Evolutionary conservation across 768 basidiomycete species (phyloP), one percentile per base, ranked within the genome.

Genomic region (Galerina marginata): DNA sequence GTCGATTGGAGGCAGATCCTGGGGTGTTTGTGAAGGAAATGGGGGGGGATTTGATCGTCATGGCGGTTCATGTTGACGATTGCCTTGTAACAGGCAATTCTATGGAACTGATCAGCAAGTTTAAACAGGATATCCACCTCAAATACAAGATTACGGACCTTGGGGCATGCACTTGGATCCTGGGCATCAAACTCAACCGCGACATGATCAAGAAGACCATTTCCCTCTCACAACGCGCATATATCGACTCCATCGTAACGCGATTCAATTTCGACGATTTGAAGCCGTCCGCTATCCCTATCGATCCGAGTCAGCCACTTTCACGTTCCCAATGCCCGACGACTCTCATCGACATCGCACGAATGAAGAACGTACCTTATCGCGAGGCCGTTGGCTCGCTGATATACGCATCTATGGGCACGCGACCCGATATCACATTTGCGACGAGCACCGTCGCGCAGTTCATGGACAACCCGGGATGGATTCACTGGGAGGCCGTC

Each of bases 151-250:
- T n/a, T n/a, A n/a, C n/a, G n/a, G n/a, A n/a, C n/a, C n/a, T n/a
- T n/a, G n/a, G 71, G 2, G 42, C 57, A 23, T 57, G 60, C 26
- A 55, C 58, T n/a, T 72, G 61, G 60, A 54, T 79, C 2, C 67
- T 79, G 3, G 73, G 77, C 5, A 61, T 79, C 25, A 55, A 74
- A 42, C 64, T 80, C 58, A 53, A 47, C 2, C 43, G 71, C 6
- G 63, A 80, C 47, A 44, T 52, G 2, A 42, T 57, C 16, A 47
- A 57, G 2, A 51, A 59, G 0, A 74, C 70, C 9, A 67, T 79
- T 48, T 60, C 70, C 15, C 47, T 79, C 0, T 70, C 66, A 7
- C 77, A 80, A 57, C 46, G 43, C 9, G 38, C 68, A 0, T 81
- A 79, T 61, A 68, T 79, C 42, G 62, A 71, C 16, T 44, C 66